Conservation (phyloP, 257 asterid genomes). For the Lavandula angustifolia region DNA sequence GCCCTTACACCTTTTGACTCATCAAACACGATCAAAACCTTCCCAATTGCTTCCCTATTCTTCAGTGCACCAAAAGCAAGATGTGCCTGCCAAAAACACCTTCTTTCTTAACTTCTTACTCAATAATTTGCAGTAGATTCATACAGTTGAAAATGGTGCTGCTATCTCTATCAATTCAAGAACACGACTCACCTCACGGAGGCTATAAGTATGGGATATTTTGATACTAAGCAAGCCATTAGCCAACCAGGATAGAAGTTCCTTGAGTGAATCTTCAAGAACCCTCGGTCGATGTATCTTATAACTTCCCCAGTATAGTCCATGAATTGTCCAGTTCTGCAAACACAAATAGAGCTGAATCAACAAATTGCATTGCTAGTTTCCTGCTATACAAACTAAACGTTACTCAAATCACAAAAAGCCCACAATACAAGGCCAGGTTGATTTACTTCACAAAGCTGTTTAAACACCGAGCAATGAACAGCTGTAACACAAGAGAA, state of each 20-base stretch:
- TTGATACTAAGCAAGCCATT: constrained; percentile 67
- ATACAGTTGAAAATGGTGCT: too few species aligned
- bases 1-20: constrained; percentile 45
- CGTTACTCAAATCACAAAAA: too few species aligned
- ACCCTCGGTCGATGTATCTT: constrained; percentile 60
- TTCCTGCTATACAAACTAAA: too few species aligned
- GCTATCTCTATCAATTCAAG: neutral
- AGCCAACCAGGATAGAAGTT: constrained; percentile 81
- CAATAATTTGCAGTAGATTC: neutral
- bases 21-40: constrained; percentile 75
- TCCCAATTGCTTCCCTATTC: constrained; percentile 90
- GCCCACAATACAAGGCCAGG: too few species aligned
- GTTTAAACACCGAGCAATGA: too few species aligned
- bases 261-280: constrained; percentile 77
- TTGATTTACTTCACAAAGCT: too few species aligned
- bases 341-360: constrained; percentile 2
- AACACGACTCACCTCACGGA: constrained; percentile 58
- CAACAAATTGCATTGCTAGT: too few species aligned
- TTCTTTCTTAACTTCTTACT: neutral
- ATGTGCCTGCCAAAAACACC: constrained; percentile 55
- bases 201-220: constrained; percentile 69
- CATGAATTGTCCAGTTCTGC: constrained; percentile 96
- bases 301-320: constrained; percentile 95
- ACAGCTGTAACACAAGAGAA: too few species aligned
- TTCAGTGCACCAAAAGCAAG: constrained; percentile 80